Percentiles rank a stretch among this genome's conserved stretches.
These are phyloP conservation scores for Heliocybe sulcata DNA, from an alignment of 1,284 basidiomycete species.

Conservation along the genomic window DNA sequence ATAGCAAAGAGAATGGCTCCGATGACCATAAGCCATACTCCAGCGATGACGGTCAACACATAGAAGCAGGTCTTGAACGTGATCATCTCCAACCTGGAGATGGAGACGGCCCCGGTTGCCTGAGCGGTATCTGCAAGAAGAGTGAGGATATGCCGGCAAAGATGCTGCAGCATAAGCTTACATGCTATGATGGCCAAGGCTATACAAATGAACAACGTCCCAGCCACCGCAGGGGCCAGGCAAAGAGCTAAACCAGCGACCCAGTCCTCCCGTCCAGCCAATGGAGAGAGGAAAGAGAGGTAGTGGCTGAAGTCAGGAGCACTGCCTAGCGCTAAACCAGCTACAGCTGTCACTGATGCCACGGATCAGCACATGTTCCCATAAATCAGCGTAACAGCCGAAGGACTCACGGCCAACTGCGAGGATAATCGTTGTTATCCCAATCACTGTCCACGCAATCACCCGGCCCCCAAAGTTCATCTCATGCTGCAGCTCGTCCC, in stretches of 20 bases:
- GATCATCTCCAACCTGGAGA: constrained; percentile 51
- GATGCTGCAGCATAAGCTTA: constrained; percentile 29
- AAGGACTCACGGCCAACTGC: constrained; percentile 50
- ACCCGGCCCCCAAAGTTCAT: constrained; percentile 33
- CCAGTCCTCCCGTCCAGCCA: constrained; percentile 43
- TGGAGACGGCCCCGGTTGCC: constrained; percentile 50
- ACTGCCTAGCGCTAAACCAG: constrained; percentile 56
- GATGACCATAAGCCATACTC: constrained; percentile 57
- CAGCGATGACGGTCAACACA: constrained; percentile 45
- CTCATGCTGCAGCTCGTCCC: constrained; percentile 66
- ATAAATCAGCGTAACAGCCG: constrained; percentile 3
- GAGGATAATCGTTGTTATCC: constrained; percentile 42
- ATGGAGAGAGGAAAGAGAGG: constrained; percentile 51
- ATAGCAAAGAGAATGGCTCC: constrained; percentile 64
- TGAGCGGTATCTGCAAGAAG: constrained; percentile 35
- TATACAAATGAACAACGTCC: constrained; percentile 47
- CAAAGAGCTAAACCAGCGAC: constrained; percentile 58
- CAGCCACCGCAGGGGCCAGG: constrained; percentile 57
- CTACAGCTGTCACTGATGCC: constrained; percentile 56
- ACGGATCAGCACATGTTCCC: neutral
- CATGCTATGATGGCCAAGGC: constrained; percentile 49
- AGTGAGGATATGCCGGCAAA: constrained; percentile 8
- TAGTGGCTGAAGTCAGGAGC: constrained; percentile 70
- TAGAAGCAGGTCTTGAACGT: constrained; percentile 66
- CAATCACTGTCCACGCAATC: constrained; percentile 51